Evolutionary conservation across 1,284 basidiomycete species (phyloP), one percentile per base, ranked within the genome.

Genomic region (Cryptococcus sp.): DNA sequence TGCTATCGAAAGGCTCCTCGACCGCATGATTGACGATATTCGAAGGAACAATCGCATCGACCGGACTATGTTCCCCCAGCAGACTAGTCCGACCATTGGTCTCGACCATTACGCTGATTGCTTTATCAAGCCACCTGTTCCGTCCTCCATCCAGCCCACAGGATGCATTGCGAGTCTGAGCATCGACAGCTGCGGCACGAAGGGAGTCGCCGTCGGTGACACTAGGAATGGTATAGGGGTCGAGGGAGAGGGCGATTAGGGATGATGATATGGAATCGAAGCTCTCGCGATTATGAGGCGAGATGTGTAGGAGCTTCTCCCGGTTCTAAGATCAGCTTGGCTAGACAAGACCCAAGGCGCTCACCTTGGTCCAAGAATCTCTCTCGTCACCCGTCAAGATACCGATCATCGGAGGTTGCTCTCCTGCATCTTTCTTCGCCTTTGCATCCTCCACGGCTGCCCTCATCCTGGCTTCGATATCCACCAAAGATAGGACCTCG

Each of bases 111-210:
- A 97, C 76, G 5, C 85, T 85, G 41, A 88, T 82, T 2, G 87
- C 82, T 77, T 98, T 98, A 78, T 98, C 94, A 73, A 87, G 91
- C 83, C 91, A 97, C 43, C 94, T 81, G 68, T 98, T 97, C 50
- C 82, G 80, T 2, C 85, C 83, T 51, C 83, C 84, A 54, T 79
- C 75, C 7, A 86, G 85, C 0, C 78, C 79, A 1, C 84, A 83
- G 39, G 88, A 85, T 50, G 85, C 80, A 59, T 87, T 85, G 63
- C 84, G 83, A 16, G 96, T 80, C 65, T 94, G 90, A 1, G 85
- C 83, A 62, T 91, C 85, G 46, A 92, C 78, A 45, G 80, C 73
- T 0, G 72, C 66, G n/a, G 63, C 55, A 46, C 78, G 70, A 42
- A 80, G 70, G 4, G 82, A 71, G 44, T 69, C 73, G 65, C 84